Conservation (phyloP, 495 filamentous ascomycete genomes). For the Articulospora tetracladia region DNA sequence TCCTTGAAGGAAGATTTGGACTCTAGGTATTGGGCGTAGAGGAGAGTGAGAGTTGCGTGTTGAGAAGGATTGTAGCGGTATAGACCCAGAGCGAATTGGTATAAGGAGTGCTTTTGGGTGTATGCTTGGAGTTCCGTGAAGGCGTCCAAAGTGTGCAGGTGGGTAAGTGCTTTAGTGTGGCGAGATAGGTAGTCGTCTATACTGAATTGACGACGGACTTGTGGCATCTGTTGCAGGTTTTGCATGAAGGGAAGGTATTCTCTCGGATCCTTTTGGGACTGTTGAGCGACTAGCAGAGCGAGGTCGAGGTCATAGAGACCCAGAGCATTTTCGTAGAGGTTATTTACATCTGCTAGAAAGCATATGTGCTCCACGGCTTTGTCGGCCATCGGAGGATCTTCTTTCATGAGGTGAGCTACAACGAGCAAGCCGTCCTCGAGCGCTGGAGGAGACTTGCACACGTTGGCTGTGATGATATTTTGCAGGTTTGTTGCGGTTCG, state of each 20-base stretch:
- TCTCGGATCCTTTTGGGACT: constrained; percentile 91
- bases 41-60: constrained; percentile 54
- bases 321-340: constrained; percentile 85
- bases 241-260: constrained; percentile 96
- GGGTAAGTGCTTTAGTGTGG: constrained; percentile 67
- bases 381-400: constrained; percentile 66
- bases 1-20: constrained; percentile 72
- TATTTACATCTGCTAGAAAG: constrained; percentile 90
- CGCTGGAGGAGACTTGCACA: constrained; percentile 88
- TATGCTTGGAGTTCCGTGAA: constrained; percentile 78
- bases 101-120: constrained; percentile 72
- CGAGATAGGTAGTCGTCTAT: constrained; percentile 86
- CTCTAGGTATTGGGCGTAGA: constrained; percentile 78
- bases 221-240: constrained; percentile 68
- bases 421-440: constrained; percentile 80
- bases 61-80: constrained; percentile 72
- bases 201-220: constrained; percentile 66
- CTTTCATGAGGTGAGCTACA: constrained; percentile 67
- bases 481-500: constrained; percentile 70
- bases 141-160: constrained; percentile 54
- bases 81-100: constrained; percentile 69
- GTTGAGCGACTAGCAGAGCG: constrained; percentile 85
- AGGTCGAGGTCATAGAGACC: constrained; percentile 90
- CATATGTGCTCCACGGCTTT: constrained; percentile 92
- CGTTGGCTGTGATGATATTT: constrained; percentile 90